Evolutionary conservation across 257 asterid species (phyloP).

Genomic region (Jacaranda copaia): DNA sequence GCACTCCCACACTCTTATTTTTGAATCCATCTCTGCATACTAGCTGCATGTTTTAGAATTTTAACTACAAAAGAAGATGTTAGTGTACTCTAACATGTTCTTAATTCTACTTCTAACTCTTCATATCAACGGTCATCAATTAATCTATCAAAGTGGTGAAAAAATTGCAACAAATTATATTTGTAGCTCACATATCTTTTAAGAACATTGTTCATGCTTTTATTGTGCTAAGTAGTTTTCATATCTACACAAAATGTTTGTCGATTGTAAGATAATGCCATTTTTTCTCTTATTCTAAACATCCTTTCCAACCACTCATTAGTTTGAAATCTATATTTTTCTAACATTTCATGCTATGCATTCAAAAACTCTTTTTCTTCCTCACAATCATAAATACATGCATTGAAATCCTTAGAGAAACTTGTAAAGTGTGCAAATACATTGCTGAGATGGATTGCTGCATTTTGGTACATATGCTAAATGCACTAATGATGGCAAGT

Average conservation of each 20-base stretch:
- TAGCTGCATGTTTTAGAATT: not conserved
- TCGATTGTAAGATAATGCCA: no score
- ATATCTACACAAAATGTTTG: no score
- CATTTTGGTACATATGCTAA: no score
- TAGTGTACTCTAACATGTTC: no score
- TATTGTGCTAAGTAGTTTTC: no score
- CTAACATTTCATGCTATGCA: not conserved
- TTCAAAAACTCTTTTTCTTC: not conserved
- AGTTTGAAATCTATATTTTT: not conserved
- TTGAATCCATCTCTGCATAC: no score
- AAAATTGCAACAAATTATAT: no score
- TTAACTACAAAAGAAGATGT: not conserved
- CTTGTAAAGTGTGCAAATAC: not conserved
- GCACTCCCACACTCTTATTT: no score
- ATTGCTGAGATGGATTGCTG: not conserved
- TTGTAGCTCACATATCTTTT: no score
- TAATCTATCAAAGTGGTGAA: no score
- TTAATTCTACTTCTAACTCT: not conserved
- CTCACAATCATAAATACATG: not conserved
- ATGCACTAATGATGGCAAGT: not conserved
- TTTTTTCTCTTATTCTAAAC: not conserved
- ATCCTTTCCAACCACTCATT: not conserved
- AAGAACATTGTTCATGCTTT: no score
- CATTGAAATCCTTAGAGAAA: not conserved
- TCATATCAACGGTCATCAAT: not conserved